Conservation (phyloP, 1,284 basidiomycete species). For the Pseudozyma sp. region DNA sequence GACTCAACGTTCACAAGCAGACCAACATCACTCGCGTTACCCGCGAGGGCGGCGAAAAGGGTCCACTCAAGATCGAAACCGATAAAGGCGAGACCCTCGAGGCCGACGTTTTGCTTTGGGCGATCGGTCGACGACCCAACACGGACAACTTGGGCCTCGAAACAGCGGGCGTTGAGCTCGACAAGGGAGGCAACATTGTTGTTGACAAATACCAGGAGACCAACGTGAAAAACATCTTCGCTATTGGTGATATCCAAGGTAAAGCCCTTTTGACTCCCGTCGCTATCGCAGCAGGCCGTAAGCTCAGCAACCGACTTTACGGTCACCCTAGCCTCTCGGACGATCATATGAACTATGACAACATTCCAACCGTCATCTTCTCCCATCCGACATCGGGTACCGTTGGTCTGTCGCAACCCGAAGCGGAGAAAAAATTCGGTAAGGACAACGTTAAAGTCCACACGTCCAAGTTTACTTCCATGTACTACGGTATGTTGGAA, state of each 20-base stretch:
- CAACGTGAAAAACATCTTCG: conserved; percentile 78
- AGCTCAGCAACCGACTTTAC: conserved; percentile 89
- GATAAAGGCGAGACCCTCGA: conserved; percentile 79
- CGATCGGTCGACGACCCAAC: conserved; percentile 87
- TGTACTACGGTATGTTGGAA: conserved; percentile 68
- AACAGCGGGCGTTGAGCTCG: conserved; percentile 80
- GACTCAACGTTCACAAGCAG: conserved; percentile 85
- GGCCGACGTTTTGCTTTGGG: conserved; percentile 91
- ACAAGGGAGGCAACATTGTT: conserved; percentile 82
- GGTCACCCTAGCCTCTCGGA: conserved; percentile 85
- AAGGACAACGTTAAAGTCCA: conserved; percentile 88
- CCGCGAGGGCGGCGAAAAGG: conserved; percentile 66
- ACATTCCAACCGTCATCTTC: conserved; percentile 77
- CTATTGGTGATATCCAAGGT: conserved; percentile 92
- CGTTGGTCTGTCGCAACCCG: conserved; percentile 77
- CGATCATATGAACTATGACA: conserved; percentile 87
- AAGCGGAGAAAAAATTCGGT: conserved; percentile 88
- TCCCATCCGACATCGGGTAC: conserved; percentile 58
- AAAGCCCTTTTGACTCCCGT: conserved; percentile 96
- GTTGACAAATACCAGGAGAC: conserved; percentile 89
- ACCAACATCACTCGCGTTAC: conserved; percentile 83
- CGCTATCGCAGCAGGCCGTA: conserved; percentile 92
- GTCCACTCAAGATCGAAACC: conserved; percentile 61
- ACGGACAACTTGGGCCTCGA: conserved; percentile 84
- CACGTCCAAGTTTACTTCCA: conserved; percentile 72